phyloP scores from a whole-genome alignment of 1,139 yeast genomes.

The Geotrichum carabidarum region DNA sequence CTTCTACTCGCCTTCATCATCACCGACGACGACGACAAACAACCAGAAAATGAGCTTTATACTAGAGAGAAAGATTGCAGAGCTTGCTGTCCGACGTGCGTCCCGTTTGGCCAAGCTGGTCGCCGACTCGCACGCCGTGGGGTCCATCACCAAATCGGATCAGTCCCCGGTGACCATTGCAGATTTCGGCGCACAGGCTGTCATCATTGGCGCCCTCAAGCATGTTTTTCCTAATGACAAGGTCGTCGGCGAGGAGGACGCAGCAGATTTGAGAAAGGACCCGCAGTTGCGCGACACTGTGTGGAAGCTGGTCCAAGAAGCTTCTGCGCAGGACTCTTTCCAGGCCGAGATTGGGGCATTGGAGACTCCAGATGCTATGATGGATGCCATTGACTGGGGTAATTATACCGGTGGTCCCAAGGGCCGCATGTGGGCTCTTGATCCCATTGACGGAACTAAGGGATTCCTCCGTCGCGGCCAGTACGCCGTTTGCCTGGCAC shows the following conservation, averaged over 20 bases:
- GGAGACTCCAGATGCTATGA: constrained; percentile 47
- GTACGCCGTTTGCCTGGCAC: constrained; percentile 90
- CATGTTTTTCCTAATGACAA: constrained; percentile 76
- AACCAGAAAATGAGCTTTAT: constrained; percentile 14
- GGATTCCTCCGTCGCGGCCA: constrained; percentile 95
- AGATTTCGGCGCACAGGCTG: constrained; percentile 93
- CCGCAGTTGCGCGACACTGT: constrained; percentile 44
- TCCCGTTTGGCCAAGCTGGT: constrained; percentile 69
- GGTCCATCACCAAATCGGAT: constrained; percentile 72
- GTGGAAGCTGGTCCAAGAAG: constrained; percentile 34
- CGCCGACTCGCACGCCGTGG: constrained; percentile 49
- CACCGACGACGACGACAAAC: neutral
- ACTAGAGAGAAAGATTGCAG: constrained; percentile 66
- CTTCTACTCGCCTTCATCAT: neutral
- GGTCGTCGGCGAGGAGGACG: constrained; percentile 92
- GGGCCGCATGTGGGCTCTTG: constrained; percentile 94
- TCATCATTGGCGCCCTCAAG: constrained; percentile 76
- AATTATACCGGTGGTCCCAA: constrained; percentile 66
- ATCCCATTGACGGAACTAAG: constrained; percentile 97
- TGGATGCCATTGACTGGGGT: constrained; percentile 71
- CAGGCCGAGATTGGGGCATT: constrained; percentile 36
- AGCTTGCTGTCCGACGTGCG: constrained; percentile 86
- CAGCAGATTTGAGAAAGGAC: constrained; percentile 54
- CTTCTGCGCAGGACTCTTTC: constrained; percentile 30
- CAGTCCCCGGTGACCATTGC: constrained; percentile 95